phyloP scores from a whole-genome alignment of 768 basidiomycete species.

The Dioszegia crocea region DNA sequence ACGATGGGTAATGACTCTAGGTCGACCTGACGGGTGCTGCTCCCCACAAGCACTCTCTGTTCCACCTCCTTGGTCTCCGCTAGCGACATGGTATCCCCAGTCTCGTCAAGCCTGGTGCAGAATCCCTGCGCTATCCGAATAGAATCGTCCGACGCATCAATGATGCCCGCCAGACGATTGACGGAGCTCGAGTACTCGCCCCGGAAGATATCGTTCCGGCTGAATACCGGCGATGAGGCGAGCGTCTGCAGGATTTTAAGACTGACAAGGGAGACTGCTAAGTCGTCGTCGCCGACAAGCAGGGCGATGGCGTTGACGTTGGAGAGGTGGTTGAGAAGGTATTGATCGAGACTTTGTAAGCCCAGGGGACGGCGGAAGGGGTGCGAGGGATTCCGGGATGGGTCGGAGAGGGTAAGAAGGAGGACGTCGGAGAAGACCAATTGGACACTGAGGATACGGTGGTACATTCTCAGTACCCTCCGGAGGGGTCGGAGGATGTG shows the following conservation, averaged over 20 bases:
- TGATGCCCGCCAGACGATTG: conserved; percentile 68
- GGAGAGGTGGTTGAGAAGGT: conserved; percentile 50
- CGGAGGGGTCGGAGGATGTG: conserved; percentile 68
- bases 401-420: conserved; percentile 67
- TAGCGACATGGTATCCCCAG: conserved; percentile 60
- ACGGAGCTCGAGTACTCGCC: conserved; percentile 51
- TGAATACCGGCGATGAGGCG: conserved; percentile 61
- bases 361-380: conserved; percentile 38
- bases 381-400: conserved; percentile 52
- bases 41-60: neutral
- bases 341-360: conserved; percentile 37
- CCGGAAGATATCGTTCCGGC: conserved; percentile 50
- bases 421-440: conserved; percentile 84
- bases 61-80: conserved; percentile 54
- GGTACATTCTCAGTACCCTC: conserved; percentile 74
- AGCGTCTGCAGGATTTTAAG: conserved; percentile 68
- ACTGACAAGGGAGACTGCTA: conserved; percentile 68
- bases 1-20: conserved; percentile 57
- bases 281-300: conserved; percentile 65
- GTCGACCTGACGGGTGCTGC: neutral
- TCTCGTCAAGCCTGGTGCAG: conserved; percentile 61
- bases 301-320: conserved; percentile 78
- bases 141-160: conserved; percentile 76
- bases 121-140: conserved; percentile 80
- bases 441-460: conserved; percentile 77